Conservation (phyloP, 371 early-diverging fungal genomes). For the Phascolomyces articulosus region DNA sequence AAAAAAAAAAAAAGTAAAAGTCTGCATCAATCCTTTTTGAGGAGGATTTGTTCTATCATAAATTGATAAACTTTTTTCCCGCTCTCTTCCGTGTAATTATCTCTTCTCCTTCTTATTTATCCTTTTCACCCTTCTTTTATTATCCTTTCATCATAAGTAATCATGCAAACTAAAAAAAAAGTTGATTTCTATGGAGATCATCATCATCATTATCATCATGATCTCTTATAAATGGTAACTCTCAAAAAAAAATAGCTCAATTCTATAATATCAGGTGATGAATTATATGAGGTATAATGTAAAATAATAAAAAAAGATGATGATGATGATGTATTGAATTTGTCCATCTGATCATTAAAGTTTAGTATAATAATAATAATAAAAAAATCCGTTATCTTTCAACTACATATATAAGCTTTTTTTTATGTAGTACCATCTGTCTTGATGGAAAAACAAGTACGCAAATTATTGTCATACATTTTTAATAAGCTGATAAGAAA, state of each 20-base stretch:
- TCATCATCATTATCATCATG: no score
- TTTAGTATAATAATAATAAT: background rate
- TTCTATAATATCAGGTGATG: no score
- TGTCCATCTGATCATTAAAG: background rate
- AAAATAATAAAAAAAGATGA: background rate
- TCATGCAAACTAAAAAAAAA: no score
- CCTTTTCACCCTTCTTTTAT: background rate
- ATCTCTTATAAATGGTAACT: no score
- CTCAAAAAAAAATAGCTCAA: no score
- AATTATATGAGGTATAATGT: no score
- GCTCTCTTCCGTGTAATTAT: no score
- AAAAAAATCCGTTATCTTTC: background rate
- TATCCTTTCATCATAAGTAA: no score
- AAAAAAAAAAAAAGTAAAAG: no score
- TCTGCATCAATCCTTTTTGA: background rate
- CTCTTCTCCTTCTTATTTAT: no score
- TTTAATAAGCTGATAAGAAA: background rate
- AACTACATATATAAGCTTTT: background rate
- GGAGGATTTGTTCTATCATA: background rate
- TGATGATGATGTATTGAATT: background rate
- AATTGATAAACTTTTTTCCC: background rate
- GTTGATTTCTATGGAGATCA: no score
- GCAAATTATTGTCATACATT: conserved; percentile 2
- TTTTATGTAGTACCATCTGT: background rate
- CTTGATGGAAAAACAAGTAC: background rate